phyloP scores from a whole-genome alignment of 2,329 filamentous ascomycete genomes.

The Epichloe gansuensis region DNA sequence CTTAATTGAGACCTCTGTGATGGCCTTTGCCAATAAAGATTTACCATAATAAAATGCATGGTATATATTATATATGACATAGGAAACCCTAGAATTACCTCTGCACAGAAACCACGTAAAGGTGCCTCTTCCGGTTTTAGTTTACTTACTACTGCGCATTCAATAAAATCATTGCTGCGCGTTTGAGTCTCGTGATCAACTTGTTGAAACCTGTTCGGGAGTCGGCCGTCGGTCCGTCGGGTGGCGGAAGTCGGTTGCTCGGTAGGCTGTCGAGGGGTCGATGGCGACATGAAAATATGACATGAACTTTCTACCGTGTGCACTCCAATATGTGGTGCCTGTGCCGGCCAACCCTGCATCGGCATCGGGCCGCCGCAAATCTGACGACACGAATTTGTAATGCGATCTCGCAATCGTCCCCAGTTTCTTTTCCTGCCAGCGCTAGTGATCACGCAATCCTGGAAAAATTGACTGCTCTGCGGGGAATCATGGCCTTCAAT shows the following conservation, averaged over 20 bases:
- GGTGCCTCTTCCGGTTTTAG: no score
- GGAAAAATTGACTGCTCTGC: conserved; percentile 13
- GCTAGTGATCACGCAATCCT: conserved; percentile 25
- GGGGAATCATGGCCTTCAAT: conserved; percentile 9
- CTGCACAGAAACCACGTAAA: no score
- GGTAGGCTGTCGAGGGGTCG: conserved; percentile 1
- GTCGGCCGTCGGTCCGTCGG: conserved; percentile 7
- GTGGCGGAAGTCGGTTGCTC: conserved; percentile 7
- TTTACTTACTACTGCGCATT: no score
- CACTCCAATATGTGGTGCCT: no score
- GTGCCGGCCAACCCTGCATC: background rate
- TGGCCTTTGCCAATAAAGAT: no score
- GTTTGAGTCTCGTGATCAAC: background rate
- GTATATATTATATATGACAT: no score
- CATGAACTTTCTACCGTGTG: background rate
- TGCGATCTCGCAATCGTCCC: conserved; percentile 12
- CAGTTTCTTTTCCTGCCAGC: conserved; percentile 5
- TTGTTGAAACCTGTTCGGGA: background rate
- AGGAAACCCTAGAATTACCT: no score
- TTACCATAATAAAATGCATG: no score
- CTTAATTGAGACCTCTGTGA: no score
- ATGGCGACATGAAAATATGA: conserved; percentile 6
- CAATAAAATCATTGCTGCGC: no score
- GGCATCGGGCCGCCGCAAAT: conserved; percentile 8
- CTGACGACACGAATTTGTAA: conserved; percentile 13